Evolutionary conservation across 139 green algal genomes (phyloP).

Genomic region (Chlorella ohadii): DNA sequence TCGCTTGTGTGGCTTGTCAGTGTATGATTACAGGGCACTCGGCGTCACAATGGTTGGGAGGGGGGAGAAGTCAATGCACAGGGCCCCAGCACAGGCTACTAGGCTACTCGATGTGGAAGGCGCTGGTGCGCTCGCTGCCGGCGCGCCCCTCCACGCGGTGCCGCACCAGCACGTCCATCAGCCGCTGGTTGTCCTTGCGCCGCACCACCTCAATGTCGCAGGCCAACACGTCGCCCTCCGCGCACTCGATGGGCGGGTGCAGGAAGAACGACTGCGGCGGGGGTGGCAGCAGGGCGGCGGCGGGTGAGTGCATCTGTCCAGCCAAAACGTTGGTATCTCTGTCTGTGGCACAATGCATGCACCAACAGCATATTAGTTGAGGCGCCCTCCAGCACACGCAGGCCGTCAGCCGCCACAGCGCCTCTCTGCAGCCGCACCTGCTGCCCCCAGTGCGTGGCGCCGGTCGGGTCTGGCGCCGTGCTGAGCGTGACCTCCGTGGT

Average conservation of each 20-base stretch:
- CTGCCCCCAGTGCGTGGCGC: constrained; percentile 96
- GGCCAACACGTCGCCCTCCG: constrained; percentile 61
- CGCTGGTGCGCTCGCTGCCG: constrained; percentile 4
- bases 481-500: constrained; percentile 75
- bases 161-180: constrained; percentile 74
- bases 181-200: constrained; percentile 37
- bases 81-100: too few relatives aligned
- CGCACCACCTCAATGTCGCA: constrained; percentile 55
- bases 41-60: too few relatives aligned
- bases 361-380: neutral
- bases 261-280: constrained; percentile 81
- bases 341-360: neutral
- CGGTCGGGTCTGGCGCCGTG: constrained; percentile 87
- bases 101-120: constrained; percentile 30
- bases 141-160: constrained; percentile 36
- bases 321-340: too few relatives aligned
- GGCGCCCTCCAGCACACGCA: too few relatives aligned
- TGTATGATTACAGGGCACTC: too few relatives aligned
- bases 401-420: too few relatives aligned
- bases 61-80: too few relatives aligned
- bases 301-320: too few relatives aligned
- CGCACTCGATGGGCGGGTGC: constrained; percentile 77
- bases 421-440: constrained; percentile 46
- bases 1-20: too few relatives aligned
- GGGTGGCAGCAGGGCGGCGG: too few relatives aligned